Percentiles rank a stretch among this genome's conserved stretches.
These are phyloP conservation scores for Stentor coeruleus DNA, from an alignment of 73 alveolate species.

Conservation along the genomic window DNA sequence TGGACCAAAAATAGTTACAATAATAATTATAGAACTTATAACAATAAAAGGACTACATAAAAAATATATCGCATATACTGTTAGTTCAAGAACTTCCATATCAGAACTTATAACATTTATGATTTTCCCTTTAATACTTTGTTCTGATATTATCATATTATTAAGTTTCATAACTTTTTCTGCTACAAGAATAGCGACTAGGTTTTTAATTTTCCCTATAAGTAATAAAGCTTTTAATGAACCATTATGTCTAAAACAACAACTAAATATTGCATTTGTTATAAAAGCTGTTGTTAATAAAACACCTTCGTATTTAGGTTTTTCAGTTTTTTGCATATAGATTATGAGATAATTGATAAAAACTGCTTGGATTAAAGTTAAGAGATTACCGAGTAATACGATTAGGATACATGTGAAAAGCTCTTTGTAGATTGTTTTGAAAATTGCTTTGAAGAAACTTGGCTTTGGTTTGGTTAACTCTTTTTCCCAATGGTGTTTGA, in stretches of 20 bases:
- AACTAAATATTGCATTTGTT: neutral
- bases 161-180: neutral
- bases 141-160: neutral
- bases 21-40: neutral
- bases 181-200: neutral
- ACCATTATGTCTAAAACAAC: neutral
- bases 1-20: neutral
- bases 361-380: neutral
- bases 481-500: slow-evolving; percentile 27
- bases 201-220: neutral
- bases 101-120: neutral
- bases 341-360: too few relatives aligned
- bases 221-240: too few relatives aligned
- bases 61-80: neutral
- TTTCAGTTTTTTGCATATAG: neutral
- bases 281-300: neutral
- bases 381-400: neutral
- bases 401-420: neutral
- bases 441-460: neutral
- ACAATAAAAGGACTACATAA: neutral
- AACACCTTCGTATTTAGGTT: neutral
- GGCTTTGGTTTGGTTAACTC: neutral
- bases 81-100: neutral
- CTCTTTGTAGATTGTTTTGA: neutral
- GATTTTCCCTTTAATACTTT: neutral